Evolutionary conservation across 2,329 filamentous ascomycete genomes (phyloP), one percentile per base, ranked within the genome.

Genomic region (Ophiostoma tasmaniense): DNA sequence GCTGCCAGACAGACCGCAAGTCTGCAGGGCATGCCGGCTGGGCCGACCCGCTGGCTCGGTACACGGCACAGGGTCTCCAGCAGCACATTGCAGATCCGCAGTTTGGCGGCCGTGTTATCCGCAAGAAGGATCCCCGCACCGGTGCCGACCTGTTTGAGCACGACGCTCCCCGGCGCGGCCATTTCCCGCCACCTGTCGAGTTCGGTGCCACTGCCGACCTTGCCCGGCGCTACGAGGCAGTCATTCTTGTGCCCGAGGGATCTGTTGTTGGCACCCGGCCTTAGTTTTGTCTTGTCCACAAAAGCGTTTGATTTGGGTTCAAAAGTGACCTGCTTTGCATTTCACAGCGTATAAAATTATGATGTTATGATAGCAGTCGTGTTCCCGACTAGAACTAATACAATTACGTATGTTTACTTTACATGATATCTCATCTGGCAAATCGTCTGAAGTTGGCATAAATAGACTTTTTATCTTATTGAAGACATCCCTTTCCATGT

Each of bases 1-100:
- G 71, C 37, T 55, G 68, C 28, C 67, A 71, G 35, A 70, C 71
- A 6, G 70, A 71, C 62, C 67, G 71, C 67, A n/a, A 17, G 33
- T 64, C 30, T 33, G 59, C 59, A 20, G 52, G 67, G 33, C 64
- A 69, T n/a, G 45, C 69, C 55, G 71, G 71, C 69, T 73, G 71
- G 71, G 71, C 69, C 37, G 66, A 72, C 30, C 71, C 71, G 6
- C 67, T 72, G 64, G 64, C 64, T 1, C 69, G 68, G n/a, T 73
- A 73, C 67, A 73, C 71, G 13, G 59, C 33, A 2, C 33, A 28
- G 0, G 71, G 71, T 11, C 71, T 73, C 20, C 64, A 68, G 64
- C 67, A 50, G 45, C 71, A 73, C 66, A 30, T 73, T 13, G 64
- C 68, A 0, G 71, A 73, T 52, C 39, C 68, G 7, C 68, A 66